Conservation (phyloP, 306 rosid genomes). For the Lotus japonicus region DNA sequence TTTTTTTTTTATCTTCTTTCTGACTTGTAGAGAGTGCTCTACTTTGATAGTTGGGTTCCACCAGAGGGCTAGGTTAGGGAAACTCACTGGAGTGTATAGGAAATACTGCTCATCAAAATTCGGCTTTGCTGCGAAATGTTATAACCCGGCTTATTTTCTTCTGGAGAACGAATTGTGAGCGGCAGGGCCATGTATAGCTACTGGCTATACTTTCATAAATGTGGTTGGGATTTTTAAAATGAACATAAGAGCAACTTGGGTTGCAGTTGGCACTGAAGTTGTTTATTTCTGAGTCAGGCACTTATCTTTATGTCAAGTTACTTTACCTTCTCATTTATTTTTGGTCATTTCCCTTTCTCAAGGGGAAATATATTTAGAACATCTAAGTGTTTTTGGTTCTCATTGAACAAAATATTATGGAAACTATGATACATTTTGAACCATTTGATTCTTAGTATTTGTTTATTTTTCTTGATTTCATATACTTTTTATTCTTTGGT, state of each 20-base stretch:
- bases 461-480: no score
- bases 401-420: neutral
- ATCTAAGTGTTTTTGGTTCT: no score
- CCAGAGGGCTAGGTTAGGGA: constrained; percentile 68
- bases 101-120: constrained; percentile 69
- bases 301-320: no score
- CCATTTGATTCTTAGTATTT: no score
- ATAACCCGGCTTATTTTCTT: constrained; percentile 62
- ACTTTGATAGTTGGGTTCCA: constrained; percentile 69
- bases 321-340: no score
- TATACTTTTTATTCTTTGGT: no score
- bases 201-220: neutral
- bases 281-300: neutral
- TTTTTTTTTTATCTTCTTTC: neutral
- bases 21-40: constrained; percentile 61
- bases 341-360: no score
- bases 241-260: constrained; percentile 2
- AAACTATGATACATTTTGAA: no score
- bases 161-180: no score
- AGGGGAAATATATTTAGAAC: no score
- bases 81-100: constrained; percentile 72
- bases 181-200: neutral
- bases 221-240: neutral
- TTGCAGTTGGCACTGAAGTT: neutral
- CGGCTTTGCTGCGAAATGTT: constrained; percentile 40